These are phyloP conservation scores for Heritiera littoralis DNA, from an alignment of 345 rosid species.

Conservation along the genomic window DNA sequence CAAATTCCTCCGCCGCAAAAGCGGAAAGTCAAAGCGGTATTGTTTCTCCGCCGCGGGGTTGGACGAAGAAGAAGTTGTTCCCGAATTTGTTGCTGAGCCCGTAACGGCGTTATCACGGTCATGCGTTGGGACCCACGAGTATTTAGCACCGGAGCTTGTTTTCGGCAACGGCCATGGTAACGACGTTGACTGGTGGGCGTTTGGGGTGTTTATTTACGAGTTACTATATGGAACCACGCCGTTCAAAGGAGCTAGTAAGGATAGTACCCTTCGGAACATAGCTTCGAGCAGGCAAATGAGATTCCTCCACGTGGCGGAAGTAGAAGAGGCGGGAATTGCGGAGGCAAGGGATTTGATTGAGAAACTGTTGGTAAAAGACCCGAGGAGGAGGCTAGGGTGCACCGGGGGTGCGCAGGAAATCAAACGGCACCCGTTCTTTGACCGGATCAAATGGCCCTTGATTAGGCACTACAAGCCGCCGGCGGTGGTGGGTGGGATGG, in stretches of 20 bases:
- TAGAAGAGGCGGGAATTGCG: constrained; percentile 43
- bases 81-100: constrained; percentile 68
- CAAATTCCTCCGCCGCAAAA: constrained; percentile 20
- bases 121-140: constrained; percentile 95
- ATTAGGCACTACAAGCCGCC: constrained; percentile 81
- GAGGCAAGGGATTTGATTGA: constrained; percentile 75
- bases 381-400: constrained; percentile 74
- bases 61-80: constrained; percentile 35
- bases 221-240: constrained; percentile 73
- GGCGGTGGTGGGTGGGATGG: constrained; percentile 52
- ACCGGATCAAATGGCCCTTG: constrained; percentile 76
- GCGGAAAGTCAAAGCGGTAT: constrained; percentile 15
- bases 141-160: constrained; percentile 86
- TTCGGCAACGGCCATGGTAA: constrained; percentile 80
- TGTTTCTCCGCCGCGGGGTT: constrained; percentile 12
- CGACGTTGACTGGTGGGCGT: constrained; percentile 98
- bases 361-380: constrained; percentile 75
- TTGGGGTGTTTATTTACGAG: constrained; percentile 78
- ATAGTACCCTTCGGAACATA: constrained; percentile 75
- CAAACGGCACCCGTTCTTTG: constrained; percentile 75
- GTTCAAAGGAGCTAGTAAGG: constrained; percentile 71
- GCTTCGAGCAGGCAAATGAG: constrained; percentile 39
- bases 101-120: constrained; percentile 60
- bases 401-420: constrained; percentile 73
- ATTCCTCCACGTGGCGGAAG: constrained; percentile 41